These are phyloP conservation scores for Candida taoyuanica DNA, from an alignment of 805 yeast species.

Conservation along the genomic window DNA sequence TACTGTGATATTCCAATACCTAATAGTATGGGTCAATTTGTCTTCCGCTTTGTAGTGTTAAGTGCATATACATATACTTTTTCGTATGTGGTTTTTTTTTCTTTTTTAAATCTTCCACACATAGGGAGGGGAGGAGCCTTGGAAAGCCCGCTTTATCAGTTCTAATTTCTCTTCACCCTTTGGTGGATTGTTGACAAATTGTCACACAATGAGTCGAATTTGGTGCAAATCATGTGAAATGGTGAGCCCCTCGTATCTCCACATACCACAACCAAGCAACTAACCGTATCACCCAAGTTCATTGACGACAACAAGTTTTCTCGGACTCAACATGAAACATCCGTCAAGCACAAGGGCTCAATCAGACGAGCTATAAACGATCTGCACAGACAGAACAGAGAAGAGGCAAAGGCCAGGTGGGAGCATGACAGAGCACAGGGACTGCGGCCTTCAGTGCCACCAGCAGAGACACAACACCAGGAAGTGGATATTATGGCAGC, in stretches of 20 bases:
- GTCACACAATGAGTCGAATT: constrained; percentile 10
- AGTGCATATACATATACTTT: no score
- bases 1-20: no score
- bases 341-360: constrained; percentile 29
- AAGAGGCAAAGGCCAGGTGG: constrained; percentile 8
- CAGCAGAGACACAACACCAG: no score
- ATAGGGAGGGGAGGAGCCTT: no score
- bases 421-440: no score
- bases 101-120: background rate
- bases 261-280: background rate
- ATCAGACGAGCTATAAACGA: constrained; percentile 22
- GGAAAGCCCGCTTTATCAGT: no score
- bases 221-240: constrained; percentile 31
- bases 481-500: no score
- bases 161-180: no score
- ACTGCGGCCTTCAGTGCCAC: no score
- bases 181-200: no score
- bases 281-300: constrained; percentile 26
- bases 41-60: no score
- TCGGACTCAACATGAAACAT: constrained; percentile 31
- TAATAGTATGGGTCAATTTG: no score
- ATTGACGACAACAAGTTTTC: constrained; percentile 33
- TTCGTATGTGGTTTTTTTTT: background rate
- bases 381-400: constrained; percentile 26
- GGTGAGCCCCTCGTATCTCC: constrained; percentile 27